Evolutionary conservation across 1,139 yeast species (phyloP).

Genomic region (Yamadazyma dendronema): DNA sequence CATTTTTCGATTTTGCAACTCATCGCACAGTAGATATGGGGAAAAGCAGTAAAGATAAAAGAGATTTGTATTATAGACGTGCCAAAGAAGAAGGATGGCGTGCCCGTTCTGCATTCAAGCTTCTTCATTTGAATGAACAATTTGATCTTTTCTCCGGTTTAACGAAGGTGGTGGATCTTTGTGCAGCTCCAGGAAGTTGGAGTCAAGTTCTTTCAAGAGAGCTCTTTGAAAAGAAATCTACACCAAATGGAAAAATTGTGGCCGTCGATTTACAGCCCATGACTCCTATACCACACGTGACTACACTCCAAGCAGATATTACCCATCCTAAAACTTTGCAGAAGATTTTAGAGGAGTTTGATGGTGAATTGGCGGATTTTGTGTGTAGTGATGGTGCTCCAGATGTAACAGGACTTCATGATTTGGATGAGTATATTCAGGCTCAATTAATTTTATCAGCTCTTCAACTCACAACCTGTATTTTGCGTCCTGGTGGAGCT

Average conservation of each 20-base stretch:
- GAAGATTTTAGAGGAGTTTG: slow-evolving; percentile 73
- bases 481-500: slow-evolving; percentile 83
- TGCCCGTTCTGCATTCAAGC: slow-evolving; percentile 92
- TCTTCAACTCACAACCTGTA: slow-evolving; percentile 82
- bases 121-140: slow-evolving; percentile 85
- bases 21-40: slow-evolving; percentile 76
- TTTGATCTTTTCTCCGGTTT: slow-evolving; percentile 77
- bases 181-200: slow-evolving; percentile 99
- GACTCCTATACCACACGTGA: slow-evolving; percentile 90
- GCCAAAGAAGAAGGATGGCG: slow-evolving; percentile 98
- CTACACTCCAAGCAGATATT: slow-evolving; percentile 90
- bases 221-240: slow-evolving; percentile 42
- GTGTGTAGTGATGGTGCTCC: slow-evolving; percentile 99
- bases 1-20: background rate
- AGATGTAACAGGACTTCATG: slow-evolving; percentile 96
- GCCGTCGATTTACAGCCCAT: slow-evolving; percentile 97
- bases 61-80: slow-evolving; percentile 84
- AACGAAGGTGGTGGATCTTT: slow-evolving; percentile 84
- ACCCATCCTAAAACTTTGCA: slow-evolving; percentile 89
- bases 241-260: slow-evolving; percentile 66
- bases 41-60: slow-evolving; percentile 89
- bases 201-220: slow-evolving; percentile 88
- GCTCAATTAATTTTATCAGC: slow-evolving; percentile 92
- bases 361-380: slow-evolving; percentile 90
- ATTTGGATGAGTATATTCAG: slow-evolving; percentile 92